Conservation (phyloP, 306 rosid genomes). For the Pyrus bretschneideri region DNA sequence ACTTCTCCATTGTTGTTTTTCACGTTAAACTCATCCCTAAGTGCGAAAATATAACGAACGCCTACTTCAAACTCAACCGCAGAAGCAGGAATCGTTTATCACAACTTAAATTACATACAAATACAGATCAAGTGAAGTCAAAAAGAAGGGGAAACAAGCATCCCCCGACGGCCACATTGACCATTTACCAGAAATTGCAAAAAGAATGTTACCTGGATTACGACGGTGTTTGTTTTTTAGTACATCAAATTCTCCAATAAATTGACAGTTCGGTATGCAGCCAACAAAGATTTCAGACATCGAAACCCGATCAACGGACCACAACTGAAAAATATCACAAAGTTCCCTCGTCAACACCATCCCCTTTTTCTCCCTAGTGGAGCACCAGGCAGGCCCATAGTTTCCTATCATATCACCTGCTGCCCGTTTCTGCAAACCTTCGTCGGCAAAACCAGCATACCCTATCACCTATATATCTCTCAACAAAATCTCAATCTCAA, state of each 20-base stretch:
- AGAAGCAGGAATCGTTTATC: background rate
- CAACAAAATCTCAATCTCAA: conserved; percentile 32
- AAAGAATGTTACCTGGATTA: background rate
- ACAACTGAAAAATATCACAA: conserved; percentile 1
- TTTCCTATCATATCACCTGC: background rate
- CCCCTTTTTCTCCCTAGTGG: background rate
- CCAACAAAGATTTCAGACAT: conserved; percentile 7
- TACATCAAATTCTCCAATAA: conserved; percentile 9
- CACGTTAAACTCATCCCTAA: too few species aligned
- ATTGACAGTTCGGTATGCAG: conserved; percentile 13
- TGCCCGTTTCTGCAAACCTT: conserved; percentile 18
- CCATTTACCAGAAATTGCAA: background rate
- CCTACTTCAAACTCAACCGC: too few species aligned
- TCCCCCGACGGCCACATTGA: background rate
- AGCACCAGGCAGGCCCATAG: background rate
- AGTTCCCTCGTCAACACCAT: background rate
- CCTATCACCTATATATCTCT: background rate
- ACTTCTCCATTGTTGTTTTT: too few species aligned
- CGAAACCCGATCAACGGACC: background rate
- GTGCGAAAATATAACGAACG: too few species aligned
- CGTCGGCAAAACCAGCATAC: conserved; percentile 15
- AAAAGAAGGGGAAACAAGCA: background rate
- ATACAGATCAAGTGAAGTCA: background rate
- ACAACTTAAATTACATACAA: background rate
- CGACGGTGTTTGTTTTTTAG: background rate